A percentile compares a stretch with the other conserved stretches of the same genome.
Evolutionary conservation across 768 basidiomycete genomes (phyloP).

Genomic region (Phlebiopsis gigantea): DNA sequence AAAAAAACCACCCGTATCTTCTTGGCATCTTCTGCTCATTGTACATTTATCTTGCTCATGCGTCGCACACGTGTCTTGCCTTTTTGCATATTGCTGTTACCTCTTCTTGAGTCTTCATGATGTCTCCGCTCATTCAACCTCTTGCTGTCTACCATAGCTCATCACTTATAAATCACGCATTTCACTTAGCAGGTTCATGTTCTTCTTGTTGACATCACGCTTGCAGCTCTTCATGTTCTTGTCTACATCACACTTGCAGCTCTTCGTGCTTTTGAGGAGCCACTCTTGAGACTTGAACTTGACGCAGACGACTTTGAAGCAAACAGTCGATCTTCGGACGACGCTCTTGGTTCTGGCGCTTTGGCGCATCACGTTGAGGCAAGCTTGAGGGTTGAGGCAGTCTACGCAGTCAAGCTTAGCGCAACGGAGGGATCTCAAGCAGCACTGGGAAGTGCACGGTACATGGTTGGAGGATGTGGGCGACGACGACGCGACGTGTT

Average conservation of each 20-base stretch:
- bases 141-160: not conserved
- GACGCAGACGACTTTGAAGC: not conserved
- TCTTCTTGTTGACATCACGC: not conserved
- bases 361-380: not conserved
- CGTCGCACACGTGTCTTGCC: not conserved
- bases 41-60: not conserved
- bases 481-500: not conserved
- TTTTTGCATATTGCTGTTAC: slow-evolving; percentile 13
- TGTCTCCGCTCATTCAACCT: not conserved
- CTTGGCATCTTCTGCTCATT: not conserved
- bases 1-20: not conserved
- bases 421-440: not conserved
- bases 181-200: not conserved
- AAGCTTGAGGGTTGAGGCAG: not conserved
- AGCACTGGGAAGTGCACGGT: not conserved
- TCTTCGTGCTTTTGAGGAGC: not conserved
- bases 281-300: not conserved
- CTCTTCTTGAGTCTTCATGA: slow-evolving; percentile 11
- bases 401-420: not conserved
- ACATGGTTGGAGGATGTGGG: not conserved
- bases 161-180: not conserved
- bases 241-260: not conserved
- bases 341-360: not conserved
- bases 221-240: not conserved
- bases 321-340: not conserved